Conservation (phyloP, 345 rosid genomes). For the Hibiscus mutabilis region DNA sequence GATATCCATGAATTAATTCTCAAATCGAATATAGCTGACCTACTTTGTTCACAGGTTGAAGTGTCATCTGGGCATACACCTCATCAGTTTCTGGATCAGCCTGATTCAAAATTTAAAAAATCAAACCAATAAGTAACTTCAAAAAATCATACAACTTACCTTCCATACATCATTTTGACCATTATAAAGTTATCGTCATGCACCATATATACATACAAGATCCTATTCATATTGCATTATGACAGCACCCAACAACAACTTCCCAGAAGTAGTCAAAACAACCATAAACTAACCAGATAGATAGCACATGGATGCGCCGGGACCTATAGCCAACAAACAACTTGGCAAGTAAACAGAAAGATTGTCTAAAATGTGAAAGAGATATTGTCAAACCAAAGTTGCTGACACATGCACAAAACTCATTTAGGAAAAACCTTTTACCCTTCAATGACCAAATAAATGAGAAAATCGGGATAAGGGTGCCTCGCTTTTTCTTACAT, state of each 20-base stretch:
- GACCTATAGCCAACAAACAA: neutral
- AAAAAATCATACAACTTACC: neutral
- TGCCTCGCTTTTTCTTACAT: constrained; percentile 42
- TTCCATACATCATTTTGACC: neutral
- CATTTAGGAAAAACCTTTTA: neutral
- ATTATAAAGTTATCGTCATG: neutral
- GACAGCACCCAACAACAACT: too few relatives aligned
- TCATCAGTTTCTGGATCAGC: constrained; percentile 74
- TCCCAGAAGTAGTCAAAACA: too few relatives aligned
- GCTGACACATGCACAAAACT: neutral
- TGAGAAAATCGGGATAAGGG: neutral
- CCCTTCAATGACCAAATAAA: neutral
- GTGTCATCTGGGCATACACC: constrained; percentile 78
- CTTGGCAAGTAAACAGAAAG: neutral
- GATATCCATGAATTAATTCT: neutral
- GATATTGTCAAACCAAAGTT: neutral
- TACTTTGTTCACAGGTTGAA: constrained; percentile 75
- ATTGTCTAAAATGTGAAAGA: neutral
- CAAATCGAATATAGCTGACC: constrained; percentile 34
- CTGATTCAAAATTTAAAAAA: constrained; percentile 27
- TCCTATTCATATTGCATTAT: too few relatives aligned
- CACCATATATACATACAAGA: neutral
- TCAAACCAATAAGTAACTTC: neutral
- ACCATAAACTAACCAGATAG: neutral
- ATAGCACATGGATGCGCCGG: neutral